Evolutionary conservation across 352 stramenopile genomes (phyloP).

Genomic region (Pythium apleroticum): DNA sequence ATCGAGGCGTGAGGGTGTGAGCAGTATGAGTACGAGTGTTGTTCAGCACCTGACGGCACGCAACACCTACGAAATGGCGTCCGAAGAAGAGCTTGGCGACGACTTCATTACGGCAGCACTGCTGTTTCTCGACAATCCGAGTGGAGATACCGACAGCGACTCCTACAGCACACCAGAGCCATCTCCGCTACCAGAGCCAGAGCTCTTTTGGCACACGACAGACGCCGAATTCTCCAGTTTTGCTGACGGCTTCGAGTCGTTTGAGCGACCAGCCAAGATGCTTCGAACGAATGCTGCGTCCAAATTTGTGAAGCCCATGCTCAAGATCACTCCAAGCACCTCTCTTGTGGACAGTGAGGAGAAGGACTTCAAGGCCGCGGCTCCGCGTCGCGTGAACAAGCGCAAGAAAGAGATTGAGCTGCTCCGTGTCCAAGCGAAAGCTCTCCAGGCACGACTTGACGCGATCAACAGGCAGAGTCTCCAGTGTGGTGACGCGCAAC

Average conservation of each 20-base stretch:
- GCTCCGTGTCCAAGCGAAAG: constrained; percentile 8
- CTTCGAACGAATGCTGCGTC: not conserved
- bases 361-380: not conserved
- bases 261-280: not conserved
- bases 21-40: no score
- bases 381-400: constrained; percentile 7
- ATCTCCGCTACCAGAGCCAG: not conserved
- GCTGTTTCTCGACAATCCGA: constrained; percentile 8
- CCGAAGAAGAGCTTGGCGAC: not conserved
- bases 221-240: not conserved
- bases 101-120: constrained; percentile 12
- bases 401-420: constrained; percentile 14
- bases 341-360: not conserved
- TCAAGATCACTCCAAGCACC: no score
- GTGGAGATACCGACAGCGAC: constrained; percentile 7
- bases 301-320: not conserved
- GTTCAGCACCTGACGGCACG: no score
- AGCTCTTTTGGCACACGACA: not conserved
- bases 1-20: no score
- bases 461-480: not conserved
- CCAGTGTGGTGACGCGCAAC: not conserved
- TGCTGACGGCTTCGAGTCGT: not conserved
- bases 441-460: not conserved
- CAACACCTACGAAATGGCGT: no score
- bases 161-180: not conserved